A percentile compares a stretch with the other conserved stretches of the same genome.
Evolutionary conservation across 2,329 filamentous ascomycete species (phyloP).

Genomic region (Botryotinia globosa): DNA sequence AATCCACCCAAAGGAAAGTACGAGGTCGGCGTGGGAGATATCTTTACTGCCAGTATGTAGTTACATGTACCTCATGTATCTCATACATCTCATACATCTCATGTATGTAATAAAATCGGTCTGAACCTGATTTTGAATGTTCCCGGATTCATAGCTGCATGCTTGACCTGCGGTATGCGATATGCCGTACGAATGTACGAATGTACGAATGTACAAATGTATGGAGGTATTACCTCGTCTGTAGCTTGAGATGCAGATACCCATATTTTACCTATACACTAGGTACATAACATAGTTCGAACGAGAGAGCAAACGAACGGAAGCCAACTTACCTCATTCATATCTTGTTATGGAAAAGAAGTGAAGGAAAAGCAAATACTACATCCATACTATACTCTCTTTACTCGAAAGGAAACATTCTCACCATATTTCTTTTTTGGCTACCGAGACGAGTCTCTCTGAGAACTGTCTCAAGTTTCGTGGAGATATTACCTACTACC

Average conservation of each 20-base stretch:
- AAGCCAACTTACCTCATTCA: background rate
- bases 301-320: background rate
- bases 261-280: background rate
- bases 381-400: no score
- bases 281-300: background rate
- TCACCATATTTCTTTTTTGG: background rate
- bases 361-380: background rate
- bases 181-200: background rate
- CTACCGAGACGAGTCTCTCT: background rate
- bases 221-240: background rate
- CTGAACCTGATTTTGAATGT: background rate
- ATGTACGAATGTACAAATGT: background rate
- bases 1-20: background rate
- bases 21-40: background rate
- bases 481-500: background rate
- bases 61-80: no score
- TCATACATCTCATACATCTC: background rate
- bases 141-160: constrained; percentile 1
- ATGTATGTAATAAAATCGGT: background rate
- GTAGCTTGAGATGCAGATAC: background rate
- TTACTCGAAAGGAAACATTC: background rate
- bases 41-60: background rate
- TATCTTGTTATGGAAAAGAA: background rate
- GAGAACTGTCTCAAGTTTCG: background rate
- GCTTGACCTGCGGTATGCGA: background rate